Percentiles rank a stretch among this genome's conserved stretches.
Conservation (phyloP, 257 asterid genomes). For the Echites panduratus region DNA sequence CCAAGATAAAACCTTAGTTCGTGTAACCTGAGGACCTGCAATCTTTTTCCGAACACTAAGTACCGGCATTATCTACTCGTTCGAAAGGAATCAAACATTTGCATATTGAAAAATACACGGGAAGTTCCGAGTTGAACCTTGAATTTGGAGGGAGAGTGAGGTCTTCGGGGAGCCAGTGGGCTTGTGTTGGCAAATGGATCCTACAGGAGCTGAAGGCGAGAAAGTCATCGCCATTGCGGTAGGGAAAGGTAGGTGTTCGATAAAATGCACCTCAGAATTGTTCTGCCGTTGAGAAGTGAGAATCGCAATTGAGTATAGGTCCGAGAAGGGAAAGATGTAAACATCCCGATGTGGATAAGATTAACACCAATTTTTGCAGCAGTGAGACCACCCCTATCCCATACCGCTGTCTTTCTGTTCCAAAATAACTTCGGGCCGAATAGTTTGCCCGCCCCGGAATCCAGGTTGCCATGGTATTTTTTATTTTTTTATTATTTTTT, state of each 20-base stretch:
- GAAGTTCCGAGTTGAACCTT: background rate
- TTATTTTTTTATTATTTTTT: too few species aligned
- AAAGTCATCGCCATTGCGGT: slow-evolving; percentile 48
- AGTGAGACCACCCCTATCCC: background rate
- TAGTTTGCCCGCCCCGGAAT: background rate
- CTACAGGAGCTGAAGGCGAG: slow-evolving; percentile 53
- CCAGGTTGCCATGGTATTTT: background rate
- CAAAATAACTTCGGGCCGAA: background rate
- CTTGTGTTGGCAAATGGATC: slow-evolving; percentile 41
- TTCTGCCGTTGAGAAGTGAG: background rate
- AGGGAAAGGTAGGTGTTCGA: slow-evolving; percentile 10
- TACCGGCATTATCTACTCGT: background rate
- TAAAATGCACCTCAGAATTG: slow-evolving; percentile 12
- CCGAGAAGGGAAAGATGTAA: background rate
- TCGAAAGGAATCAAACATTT: background rate
- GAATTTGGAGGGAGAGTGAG: slow-evolving; percentile 36
- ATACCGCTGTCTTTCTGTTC: background rate
- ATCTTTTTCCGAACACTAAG: slow-evolving; percentile 5
- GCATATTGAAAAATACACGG: background rate
- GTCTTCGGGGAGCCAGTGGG: slow-evolving; percentile 35
- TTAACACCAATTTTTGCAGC: background rate
- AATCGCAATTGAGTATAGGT: background rate
- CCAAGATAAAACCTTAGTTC: slow-evolving; percentile 31
- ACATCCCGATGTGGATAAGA: background rate
- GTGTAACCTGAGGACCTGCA: slow-evolving; percentile 38